A percentile compares a stretch with the other conserved stretches of the same genome.
These are phyloP conservation scores for Blastobotrys parvus DNA, from an alignment of 805 yeast species.

Conservation along the genomic window DNA sequence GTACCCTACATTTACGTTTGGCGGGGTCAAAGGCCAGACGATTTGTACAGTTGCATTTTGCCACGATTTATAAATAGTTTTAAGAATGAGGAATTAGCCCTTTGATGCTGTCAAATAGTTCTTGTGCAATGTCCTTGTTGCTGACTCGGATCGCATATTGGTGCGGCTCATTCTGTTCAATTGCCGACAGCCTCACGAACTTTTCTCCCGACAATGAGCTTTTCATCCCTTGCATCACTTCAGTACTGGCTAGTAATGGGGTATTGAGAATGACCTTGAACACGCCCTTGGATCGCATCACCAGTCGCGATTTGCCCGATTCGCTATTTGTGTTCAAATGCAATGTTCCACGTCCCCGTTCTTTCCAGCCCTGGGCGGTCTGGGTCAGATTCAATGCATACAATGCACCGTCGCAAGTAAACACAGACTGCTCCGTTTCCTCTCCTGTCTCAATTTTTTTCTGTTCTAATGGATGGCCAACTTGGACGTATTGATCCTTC, in stretches of 20 bases:
- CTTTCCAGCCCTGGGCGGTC: slow-evolving; percentile 83
- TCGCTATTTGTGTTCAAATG: slow-evolving; percentile 52
- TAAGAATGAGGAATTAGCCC: slow-evolving; percentile 10
- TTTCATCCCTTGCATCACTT: slow-evolving; percentile 70
- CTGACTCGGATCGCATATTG: slow-evolving; percentile 79
- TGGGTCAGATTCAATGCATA: slow-evolving; percentile 64
- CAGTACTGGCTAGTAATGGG: slow-evolving; percentile 53
- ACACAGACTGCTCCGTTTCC: slow-evolving; percentile 68
- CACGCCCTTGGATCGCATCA: slow-evolving; percentile 87
- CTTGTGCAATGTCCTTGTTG: slow-evolving; percentile 50
- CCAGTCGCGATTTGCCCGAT: slow-evolving; percentile 47
- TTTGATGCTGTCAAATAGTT: slow-evolving; percentile 37
- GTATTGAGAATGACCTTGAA: slow-evolving; percentile 74
- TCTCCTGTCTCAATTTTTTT: slow-evolving; percentile 71
- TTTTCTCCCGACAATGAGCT: slow-evolving; percentile 80
- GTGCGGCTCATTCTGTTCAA: slow-evolving; percentile 57
- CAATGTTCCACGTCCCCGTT: slow-evolving; percentile 83
- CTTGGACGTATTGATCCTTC: slow-evolving; percentile 25
- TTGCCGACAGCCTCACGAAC: slow-evolving; percentile 65
- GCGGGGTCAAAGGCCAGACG: slow-evolving; percentile 82
- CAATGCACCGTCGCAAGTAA: slow-evolving; percentile 65
- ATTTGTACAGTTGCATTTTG: slow-evolving; percentile 79
- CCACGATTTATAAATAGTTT: not conserved
- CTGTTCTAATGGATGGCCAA: slow-evolving; percentile 22
- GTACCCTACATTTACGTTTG: slow-evolving; percentile 81